Conservation (phyloP, 164 flowering plant genomes). For the Vitis labrusca region DNA sequence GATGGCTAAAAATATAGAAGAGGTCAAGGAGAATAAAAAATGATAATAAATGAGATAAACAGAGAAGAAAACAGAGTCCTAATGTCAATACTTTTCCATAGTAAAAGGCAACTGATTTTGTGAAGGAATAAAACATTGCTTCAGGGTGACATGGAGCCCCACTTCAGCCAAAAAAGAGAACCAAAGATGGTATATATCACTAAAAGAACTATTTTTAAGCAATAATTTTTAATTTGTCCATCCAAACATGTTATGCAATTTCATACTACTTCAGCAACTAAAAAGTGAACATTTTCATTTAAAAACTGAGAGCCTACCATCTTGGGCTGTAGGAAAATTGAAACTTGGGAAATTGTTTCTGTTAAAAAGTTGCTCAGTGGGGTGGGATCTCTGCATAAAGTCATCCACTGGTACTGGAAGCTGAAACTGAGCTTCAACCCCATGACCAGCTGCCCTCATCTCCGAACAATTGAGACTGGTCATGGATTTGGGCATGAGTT, state of each 20-base stretch:
- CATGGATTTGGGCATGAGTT: constrained; percentile 94
- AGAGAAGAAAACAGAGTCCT: too few species aligned
- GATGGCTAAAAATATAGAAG: too few species aligned
- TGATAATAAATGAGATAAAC: too few species aligned
- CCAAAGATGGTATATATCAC: background rate
- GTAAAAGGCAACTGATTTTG: too few species aligned
- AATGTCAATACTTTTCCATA: too few species aligned
- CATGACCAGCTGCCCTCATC: constrained; percentile 97
- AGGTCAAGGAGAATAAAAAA: too few species aligned
- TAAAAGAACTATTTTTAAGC: background rate
- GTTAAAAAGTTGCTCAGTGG: constrained; percentile 67
- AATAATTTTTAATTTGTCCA: too few species aligned
- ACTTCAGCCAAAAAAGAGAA: background rate
- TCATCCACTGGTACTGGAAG: constrained; percentile 92
- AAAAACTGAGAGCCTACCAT: constrained; percentile 51
- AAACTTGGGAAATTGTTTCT: constrained; percentile 57
- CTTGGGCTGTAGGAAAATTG: constrained; percentile 56
- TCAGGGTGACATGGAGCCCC: background rate
- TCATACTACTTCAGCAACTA: background rate
- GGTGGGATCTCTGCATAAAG: constrained; percentile 90
- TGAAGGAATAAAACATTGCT: too few species aligned
- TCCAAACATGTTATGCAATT: too few species aligned
- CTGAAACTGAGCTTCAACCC: constrained; percentile 94
- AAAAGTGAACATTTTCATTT: background rate
- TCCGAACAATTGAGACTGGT: constrained; percentile 86